A percentile compares a stretch with the other conserved stretches of the same genome.
Conservation (phyloP, 768 basidiomycete species). For the Termitomyces sp. region DNA sequence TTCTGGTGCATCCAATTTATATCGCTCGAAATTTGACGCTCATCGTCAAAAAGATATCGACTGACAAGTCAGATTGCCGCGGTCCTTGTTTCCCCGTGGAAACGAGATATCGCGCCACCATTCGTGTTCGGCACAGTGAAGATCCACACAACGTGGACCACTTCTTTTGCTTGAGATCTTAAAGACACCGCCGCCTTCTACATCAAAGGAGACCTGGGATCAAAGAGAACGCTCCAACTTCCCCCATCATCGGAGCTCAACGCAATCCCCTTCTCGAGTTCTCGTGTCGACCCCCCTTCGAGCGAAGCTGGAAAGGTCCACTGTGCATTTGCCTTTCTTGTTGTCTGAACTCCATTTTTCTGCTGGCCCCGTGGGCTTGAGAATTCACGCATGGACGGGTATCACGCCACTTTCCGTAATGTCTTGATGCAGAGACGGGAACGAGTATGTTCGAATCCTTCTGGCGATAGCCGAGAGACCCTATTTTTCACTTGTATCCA, state of each 20-base stretch:
- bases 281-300: not conserved
- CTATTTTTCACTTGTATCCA: not conserved
- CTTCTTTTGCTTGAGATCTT: not conserved
- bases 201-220: not conserved
- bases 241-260: conserved; percentile 10
- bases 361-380: not conserved
- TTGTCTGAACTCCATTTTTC: not conserved
- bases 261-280: not conserved
- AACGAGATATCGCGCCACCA: not conserved
- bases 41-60: not conserved
- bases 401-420: not conserved
- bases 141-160: not conserved
- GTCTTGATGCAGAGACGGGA: not conserved
- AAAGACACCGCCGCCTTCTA: not conserved
- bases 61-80: not conserved
- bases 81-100: not conserved
- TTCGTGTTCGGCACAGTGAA: not conserved
- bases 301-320: not conserved
- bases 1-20: not conserved
- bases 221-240: not conserved
- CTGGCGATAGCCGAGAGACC: not conserved
- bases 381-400: not conserved
- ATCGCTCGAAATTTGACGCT: not conserved
- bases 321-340: not conserved
- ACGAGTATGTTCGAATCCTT: not conserved